Base-by-base conservation (phyloP, 768 basidiomycete genomes). In the Lepiota brunneoincarnata region DNA sequence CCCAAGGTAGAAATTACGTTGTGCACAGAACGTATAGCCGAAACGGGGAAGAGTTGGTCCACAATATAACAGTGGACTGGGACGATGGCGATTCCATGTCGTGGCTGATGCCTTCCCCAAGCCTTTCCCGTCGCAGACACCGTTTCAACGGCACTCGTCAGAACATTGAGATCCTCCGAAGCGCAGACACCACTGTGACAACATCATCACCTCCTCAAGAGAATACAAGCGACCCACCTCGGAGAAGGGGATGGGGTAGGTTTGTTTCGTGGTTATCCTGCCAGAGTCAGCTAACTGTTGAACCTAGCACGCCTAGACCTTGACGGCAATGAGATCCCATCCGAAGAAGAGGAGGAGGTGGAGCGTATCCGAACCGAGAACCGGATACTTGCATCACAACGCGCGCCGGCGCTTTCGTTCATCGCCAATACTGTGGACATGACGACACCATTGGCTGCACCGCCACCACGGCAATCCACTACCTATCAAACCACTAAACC, bases 261-360 rank as follows among this genome's bases (percentile, higher is more conserved):
- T 64, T 21, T 51, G 37, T 53, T 43, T 26, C 21, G 57, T 37
- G 41, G 11, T 24, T 61, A 21, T 51, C 61, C 35, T 11, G 31
- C 31, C 54, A 41, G 34, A 28, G 50, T 55, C 37, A 39, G 40
- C 35, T 49, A 23, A 59, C 35, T 57, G 21, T 21, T 17, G 34
- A n/a, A 18, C 28, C 18, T 43, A 79, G 79, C 76, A 34, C 75
- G 77, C 35, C 72, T 81, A 43, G 77, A 81, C 64, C 60, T 75
- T 2, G 82, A 87, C 61, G 86, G 86, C 0, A 80, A 87, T 56
- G 83, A 86, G 62, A 77, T 86, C 52, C 72, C 82, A 2, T 75
- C 77, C 0, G 82, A 82, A 17, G 83, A 83, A 60, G 84, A 87
- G 56, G 79, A 80, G 57, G 79, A 81, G 48, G 70, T 84, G 15